Conservation (phyloP, 257 asterid species). For the Leptodermis oblonga region DNA sequence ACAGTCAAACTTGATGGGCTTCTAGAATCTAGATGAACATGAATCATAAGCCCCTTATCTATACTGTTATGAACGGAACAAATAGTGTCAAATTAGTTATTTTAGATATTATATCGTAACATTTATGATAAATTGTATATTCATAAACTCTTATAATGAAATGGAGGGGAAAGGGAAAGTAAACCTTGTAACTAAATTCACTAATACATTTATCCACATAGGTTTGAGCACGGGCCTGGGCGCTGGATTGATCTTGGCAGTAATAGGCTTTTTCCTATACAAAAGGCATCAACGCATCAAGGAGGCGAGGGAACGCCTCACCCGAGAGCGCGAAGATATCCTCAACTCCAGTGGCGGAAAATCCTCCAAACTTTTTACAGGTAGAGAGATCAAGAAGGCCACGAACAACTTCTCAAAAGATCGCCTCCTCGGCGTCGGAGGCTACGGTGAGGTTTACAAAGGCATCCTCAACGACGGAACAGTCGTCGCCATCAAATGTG, state of each 20-base stretch:
- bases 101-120: no score
- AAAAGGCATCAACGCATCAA: slow-evolving; percentile 49
- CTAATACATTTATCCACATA: slow-evolving; percentile 23
- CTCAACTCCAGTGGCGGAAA: slow-evolving; percentile 74
- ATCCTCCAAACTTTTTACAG: slow-evolving; percentile 59
- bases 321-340: slow-evolving; percentile 69
- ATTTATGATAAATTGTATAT: no score
- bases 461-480: slow-evolving; percentile 74
- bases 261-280: slow-evolving; percentile 42
- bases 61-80: no score
- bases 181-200: no score
- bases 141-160: no score
- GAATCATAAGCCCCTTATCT: background rate
- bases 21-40: background rate
- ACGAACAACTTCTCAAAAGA: slow-evolving; percentile 71
- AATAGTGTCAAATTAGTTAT: no score
- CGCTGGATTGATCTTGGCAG: slow-evolving; percentile 37
- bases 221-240: slow-evolving; percentile 63
- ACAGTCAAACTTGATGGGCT: background rate
- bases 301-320: slow-evolving; percentile 54
- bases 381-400: slow-evolving; percentile 74
- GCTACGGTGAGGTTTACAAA: slow-evolving; percentile 81
- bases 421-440: slow-evolving; percentile 81
- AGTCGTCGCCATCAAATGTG: slow-evolving; percentile 75
- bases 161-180: no score